Evolutionary conservation across 768 basidiomycete species (phyloP), one percentile per base, ranked within the genome.

Genomic region (Russula brevipes): DNA sequence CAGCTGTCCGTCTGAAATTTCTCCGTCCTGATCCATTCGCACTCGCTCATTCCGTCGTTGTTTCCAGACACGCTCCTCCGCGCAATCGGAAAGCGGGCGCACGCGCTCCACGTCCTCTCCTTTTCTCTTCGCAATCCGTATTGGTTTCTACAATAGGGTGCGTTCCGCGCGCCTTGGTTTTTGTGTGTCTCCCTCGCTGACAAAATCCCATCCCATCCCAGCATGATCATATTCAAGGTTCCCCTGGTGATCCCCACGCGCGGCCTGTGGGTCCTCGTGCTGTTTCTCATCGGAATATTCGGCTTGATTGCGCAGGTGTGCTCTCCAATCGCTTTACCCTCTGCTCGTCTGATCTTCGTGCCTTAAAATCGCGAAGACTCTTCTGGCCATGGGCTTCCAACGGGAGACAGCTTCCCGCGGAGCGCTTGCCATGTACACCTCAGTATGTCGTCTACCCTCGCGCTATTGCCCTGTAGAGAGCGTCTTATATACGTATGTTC

Each of bases 31-130:
- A 10, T 35, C n/a, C 6, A 24, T 17, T 51, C 9, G 3, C n/a
- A n/a, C 52, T 10, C 9, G 12, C 42, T 50, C 19, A 33, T 39
- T 11, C 31, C n/a, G 24, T 44, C 56, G 51, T 19, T 36, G 8
- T 31, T 14, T 7, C 14, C 56, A 84, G 83, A 80, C 63, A 78
- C 79, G 0, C 72, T 76, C 4, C 79, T 86, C 33, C 82, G 90
- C 10, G 82, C 82, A 0, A 89, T 94, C 42, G 91, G 92, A 0
- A 85, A 81, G 61, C 80, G 86, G 5, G 91, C 91, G 1, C 86
- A 89, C 66, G 78, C 91, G 0, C 72, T 92, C 60, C 92, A 95
- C 71, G 77, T 82, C 2, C 78, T 93, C 68, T 74, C 80, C 0
- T 90, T 82, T 92, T 87, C 72, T 84, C 87, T 1, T 71, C 79